Conservation (phyloP, 805 yeast genomes). For the Torulaspora franciscae region DNA sequence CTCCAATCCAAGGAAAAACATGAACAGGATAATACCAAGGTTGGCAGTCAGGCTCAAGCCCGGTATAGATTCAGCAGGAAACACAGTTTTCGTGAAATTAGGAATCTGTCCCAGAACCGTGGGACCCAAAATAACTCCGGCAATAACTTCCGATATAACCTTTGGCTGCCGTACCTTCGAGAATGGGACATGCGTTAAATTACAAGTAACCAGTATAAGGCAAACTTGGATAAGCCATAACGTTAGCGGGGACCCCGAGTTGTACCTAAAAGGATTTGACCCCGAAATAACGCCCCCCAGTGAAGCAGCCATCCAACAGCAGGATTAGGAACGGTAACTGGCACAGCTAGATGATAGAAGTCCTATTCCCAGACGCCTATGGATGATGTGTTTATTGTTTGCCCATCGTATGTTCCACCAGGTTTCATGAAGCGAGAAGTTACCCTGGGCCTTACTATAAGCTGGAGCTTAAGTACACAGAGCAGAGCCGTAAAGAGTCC, state of each 20-base stretch:
- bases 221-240: slow-evolving; percentile 66
- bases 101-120: slow-evolving; percentile 70
- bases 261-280: slow-evolving; percentile 59
- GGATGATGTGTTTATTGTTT: no score
- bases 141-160: slow-evolving; percentile 75
- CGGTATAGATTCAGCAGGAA: slow-evolving; percentile 59
- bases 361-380: not conserved
- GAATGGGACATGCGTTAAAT: slow-evolving; percentile 55
- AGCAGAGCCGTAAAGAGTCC: no score
- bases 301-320: slow-evolving; percentile 14
- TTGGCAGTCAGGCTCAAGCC: slow-evolving; percentile 66
- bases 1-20: slow-evolving; percentile 75
- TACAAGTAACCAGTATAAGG: slow-evolving; percentile 55
- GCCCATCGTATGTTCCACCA: no score
- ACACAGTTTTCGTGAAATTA: slow-evolving; percentile 56
- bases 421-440: no score
- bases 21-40: slow-evolving; percentile 65
- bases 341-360: not conserved
- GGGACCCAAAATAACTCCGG: slow-evolving; percentile 74
- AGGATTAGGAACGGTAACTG: not conserved
- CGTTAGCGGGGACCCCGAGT: slow-evolving; percentile 56
- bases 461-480: no score
- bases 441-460: no score
- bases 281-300: slow-evolving; percentile 73
- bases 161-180: slow-evolving; percentile 64